Percentiles rank a stretch among this genome's conserved stretches.
Conservation (phyloP, 2,329 filamentous ascomycete species). For the Teratosphaeriaceae sp. region DNA sequence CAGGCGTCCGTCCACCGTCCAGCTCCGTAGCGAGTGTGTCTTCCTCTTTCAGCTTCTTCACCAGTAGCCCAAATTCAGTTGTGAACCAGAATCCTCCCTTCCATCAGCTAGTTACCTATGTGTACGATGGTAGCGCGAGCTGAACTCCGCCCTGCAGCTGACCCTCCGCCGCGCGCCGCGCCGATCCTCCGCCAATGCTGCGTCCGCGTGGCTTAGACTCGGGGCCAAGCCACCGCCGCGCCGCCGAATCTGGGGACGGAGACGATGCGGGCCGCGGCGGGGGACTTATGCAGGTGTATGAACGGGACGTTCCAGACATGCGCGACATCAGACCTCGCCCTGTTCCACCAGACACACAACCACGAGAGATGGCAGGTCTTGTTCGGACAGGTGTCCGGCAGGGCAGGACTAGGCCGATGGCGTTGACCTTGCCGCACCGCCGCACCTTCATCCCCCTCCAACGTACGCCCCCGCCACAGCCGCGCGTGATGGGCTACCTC, state of each 20-base stretch:
- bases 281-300: too few relatives aligned
- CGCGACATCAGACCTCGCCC: neutral
- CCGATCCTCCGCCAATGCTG: neutral
- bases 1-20: too few relatives aligned
- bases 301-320: too few relatives aligned
- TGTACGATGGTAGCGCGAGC: neutral
- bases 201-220: neutral
- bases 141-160: conserved; percentile 1
- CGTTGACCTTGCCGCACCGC: too few relatives aligned
- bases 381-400: too few relatives aligned
- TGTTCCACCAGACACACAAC: neutral
- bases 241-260: neutral
- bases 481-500: conserved; percentile 26
- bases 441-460: conserved; percentile 27
- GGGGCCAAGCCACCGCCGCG: neutral
- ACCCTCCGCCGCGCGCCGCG: neutral
- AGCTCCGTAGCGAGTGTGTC: neutral
- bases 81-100: too few relatives aligned
- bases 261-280: neutral
- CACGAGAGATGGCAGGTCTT: neutral
- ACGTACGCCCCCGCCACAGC: conserved; percentile 23
- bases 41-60: neutral
- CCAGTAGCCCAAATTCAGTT: too few relatives aligned
- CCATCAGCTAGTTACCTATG: neutral
- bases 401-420: too few relatives aligned